Evolutionary conservation across 192 early-diverging fungal species (phyloP).

Genomic region (Linnemannia schmuckeri): DNA sequence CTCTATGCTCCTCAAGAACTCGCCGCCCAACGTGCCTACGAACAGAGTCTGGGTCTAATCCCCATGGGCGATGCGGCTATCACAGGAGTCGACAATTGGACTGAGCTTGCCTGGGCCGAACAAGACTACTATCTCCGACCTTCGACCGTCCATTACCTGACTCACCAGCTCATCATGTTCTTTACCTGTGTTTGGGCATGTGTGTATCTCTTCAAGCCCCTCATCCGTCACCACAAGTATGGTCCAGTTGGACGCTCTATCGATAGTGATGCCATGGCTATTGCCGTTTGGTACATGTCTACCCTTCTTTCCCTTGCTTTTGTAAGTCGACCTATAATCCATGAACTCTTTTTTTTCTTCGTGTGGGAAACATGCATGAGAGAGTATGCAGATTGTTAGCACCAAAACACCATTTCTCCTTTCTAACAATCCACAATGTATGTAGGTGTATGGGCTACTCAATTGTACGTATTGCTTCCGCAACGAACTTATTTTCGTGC

Average conservation of each 20-base stretch:
- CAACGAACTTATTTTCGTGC: slow-evolving; percentile 7
- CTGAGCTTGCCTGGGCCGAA: slow-evolving; percentile 15
- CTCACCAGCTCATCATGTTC: slow-evolving; percentile 31
- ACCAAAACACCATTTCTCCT: neutral
- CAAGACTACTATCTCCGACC: slow-evolving; percentile 27
- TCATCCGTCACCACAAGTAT: slow-evolving; percentile 28
- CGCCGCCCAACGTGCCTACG: neutral
- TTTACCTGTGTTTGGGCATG: slow-evolving; percentile 21
- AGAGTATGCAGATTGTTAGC: neutral
- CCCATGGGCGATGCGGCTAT: neutral
- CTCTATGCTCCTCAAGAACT: neutral
- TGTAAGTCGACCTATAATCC: slow-evolving; percentile 13
- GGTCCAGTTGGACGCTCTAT: slow-evolving; percentile 26
- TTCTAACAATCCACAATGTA: neutral
- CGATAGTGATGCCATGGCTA: slow-evolving; percentile 43
- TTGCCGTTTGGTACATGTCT: slow-evolving; percentile 48
- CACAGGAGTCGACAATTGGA: slow-evolving; percentile 14
- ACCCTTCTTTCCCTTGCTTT: slow-evolving; percentile 14
- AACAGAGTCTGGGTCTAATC: neutral
- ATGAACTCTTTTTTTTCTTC: neutral
- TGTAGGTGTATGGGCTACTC: slow-evolving; percentile 17
- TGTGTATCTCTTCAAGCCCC: slow-evolving; percentile 43
- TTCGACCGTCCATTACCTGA: neutral
- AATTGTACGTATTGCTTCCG: slow-evolving; percentile 10
- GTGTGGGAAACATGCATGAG: neutral